These are phyloP conservation scores for Prunus dulcis DNA, from an alignment of 306 rosid genomes.

Conservation along the genomic window DNA sequence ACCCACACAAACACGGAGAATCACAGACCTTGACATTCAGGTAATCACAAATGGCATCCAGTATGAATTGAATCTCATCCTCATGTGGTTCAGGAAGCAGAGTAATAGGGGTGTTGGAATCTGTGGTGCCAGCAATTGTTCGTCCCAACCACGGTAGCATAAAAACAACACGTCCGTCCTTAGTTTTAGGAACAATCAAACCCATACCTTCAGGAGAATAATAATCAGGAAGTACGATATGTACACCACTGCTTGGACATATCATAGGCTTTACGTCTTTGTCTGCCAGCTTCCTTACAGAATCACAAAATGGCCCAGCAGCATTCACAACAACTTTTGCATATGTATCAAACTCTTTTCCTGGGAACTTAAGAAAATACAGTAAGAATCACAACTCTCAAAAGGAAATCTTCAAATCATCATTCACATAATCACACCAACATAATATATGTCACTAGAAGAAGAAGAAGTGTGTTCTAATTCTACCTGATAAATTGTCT, in stretches of 20 bases:
- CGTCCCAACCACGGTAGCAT: constrained; percentile 99
- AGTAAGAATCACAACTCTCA: constrained; percentile 28
- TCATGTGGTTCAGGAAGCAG: constrained; percentile 96
- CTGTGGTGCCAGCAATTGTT: constrained; percentile 98
- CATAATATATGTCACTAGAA: neutral
- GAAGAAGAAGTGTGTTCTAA: constrained; percentile 2
- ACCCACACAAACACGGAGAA: neutral
- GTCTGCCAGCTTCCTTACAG: constrained; percentile 79
- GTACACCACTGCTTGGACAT: constrained; percentile 98
- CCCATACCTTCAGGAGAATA: constrained; percentile 99
- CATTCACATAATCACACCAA: neutral
- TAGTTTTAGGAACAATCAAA: constrained; percentile 94
- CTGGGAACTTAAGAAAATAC: constrained; percentile 38
- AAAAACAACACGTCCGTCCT: constrained; percentile 96
- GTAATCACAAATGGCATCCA: constrained; percentile 93
- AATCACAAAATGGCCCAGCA: constrained; percentile 94
- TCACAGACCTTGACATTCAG: constrained; percentile 85
- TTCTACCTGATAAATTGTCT: constrained; percentile 76
- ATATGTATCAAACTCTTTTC: constrained; percentile 84
- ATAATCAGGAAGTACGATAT: constrained; percentile 92
- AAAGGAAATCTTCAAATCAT: neutral
- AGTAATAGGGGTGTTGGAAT: constrained; percentile 79
- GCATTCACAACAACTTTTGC: constrained; percentile 97
- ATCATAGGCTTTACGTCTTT: constrained; percentile 63
- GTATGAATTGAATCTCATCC: constrained; percentile 89